Evolutionary conservation across 2,329 filamentous ascomycete species (phyloP).

Genomic region (Neospermospora avenae): DNA sequence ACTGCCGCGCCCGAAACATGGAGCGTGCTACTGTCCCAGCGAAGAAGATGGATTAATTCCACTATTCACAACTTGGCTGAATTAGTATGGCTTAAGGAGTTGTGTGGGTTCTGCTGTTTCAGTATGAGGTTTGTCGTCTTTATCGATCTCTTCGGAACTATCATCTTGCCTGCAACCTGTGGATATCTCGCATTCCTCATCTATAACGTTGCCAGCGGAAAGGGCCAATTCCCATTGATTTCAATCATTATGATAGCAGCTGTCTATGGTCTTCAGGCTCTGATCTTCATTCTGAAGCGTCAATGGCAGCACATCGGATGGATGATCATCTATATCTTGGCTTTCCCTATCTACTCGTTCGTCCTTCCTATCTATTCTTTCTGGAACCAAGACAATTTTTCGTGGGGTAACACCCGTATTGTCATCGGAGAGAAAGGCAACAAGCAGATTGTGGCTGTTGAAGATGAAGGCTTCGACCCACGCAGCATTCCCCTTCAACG

Average conservation of each 20-base stretch:
- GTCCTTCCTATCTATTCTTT: conserved; percentile 93
- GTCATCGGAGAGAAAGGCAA: conserved; percentile 91
- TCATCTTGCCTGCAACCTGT: conserved; percentile 87
- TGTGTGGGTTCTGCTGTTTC: conserved; percentile 99
- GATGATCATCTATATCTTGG: conserved; percentile 99
- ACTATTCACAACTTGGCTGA: conserved; percentile 96
- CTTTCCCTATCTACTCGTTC: conserved; percentile 91
- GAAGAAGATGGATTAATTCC: conserved; percentile 99
- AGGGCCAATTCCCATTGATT: conserved; percentile 77
- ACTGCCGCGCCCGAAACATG: conserved; percentile 94
- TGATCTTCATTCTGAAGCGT: conserved; percentile 94
- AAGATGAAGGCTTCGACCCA: conserved; percentile 84
- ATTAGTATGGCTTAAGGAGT: conserved; percentile 82
- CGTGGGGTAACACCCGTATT: conserved; percentile 97
- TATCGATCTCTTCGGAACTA: conserved; percentile 87
- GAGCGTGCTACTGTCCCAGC: conserved; percentile 92
- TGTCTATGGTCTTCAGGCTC: conserved; percentile 91
- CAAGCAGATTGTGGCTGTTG: conserved; percentile 85
- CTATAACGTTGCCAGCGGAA: conserved; percentile 66
- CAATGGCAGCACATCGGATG: conserved; percentile 99
- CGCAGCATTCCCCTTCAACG: conserved; percentile 89
- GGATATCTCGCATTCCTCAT: conserved; percentile 86
- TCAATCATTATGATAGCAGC: conserved; percentile 86
- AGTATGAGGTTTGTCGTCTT: conserved; percentile 97
- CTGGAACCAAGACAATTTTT: conserved; percentile 99